Evolutionary conservation across 2,329 filamentous ascomycete genomes (phyloP).

Genomic region (Diplodia seriata): DNA sequence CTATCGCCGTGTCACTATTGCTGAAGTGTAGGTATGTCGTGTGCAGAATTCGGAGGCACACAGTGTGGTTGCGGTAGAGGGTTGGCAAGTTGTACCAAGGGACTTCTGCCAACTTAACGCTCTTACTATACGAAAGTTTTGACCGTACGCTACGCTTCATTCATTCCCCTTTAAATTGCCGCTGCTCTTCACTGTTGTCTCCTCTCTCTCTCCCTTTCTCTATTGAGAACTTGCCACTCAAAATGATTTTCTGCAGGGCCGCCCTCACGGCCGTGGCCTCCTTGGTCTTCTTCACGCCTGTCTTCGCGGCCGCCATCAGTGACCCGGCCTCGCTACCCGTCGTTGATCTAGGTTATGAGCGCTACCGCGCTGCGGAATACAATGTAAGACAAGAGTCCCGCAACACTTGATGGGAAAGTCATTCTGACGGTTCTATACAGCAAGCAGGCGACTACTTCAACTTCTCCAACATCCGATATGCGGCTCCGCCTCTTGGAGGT

Average conservation of each 20-base stretch:
- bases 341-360: constrained; percentile 62
- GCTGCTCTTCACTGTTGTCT: neutral
- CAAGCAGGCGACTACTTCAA: constrained; percentile 56
- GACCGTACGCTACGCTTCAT: neutral
- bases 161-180: neutral
- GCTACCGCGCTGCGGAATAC: constrained; percentile 56
- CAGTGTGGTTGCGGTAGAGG: neutral
- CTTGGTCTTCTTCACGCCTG: neutral
- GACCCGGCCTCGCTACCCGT: constrained; percentile 45
- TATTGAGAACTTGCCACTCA: neutral
- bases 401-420: neutral
- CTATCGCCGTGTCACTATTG: too few relatives aligned
- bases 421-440: constrained; percentile 4
- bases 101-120: neutral
- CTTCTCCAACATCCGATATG: constrained; percentile 65
- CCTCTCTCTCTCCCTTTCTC: neutral
- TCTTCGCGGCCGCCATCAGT: neutral
- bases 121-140: neutral
- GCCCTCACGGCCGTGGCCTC: neutral
- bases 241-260: neutral
- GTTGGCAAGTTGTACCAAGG: neutral
- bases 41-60: too few relatives aligned
- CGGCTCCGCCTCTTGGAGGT: constrained; percentile 59
- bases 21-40: too few relatives aligned
- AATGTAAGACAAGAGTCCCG: constrained; percentile 45